Evolutionary conservation across 1,284 basidiomycete species (phyloP), one percentile per base, ranked within the genome.

Genomic region (Boletus mariae): DNA sequence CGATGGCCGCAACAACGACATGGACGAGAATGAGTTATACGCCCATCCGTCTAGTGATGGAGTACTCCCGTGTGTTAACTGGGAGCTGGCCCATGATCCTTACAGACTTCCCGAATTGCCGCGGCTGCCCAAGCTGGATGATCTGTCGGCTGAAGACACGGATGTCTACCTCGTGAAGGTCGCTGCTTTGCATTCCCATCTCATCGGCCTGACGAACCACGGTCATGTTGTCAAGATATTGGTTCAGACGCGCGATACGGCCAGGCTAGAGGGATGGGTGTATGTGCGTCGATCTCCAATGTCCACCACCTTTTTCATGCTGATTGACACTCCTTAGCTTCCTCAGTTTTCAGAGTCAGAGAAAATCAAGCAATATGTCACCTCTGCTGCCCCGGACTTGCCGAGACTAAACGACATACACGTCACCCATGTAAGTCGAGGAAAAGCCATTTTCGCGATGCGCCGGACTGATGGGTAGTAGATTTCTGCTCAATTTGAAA

Each of bases 401-500:
- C 63, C 71, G 37, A 61, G 37, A 17, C 79, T 81, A 3, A 63
- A 69, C 47, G 71, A 73, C 29, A 69, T 88, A 71, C 75, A 74
- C 50, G 85, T 90, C 57, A 87, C 85, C 32, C 88, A 90, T 71
- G 89, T 90, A 71, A 65, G 54, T 42, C 2, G 20, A 40, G 48
- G 41, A 47, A 58, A 47, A 12, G 31, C 23, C 6, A 17, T 53
- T 60, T 49, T 41, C 9, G 44, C 31, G 45, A 41, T 44, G 23
- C 31, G 42, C 40, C 17, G 37, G 43, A 47, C 57, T 63, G 40
- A 68, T 48, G 58, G 26, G 46, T 31, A 29, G 55, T 68, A 96
- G 86, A 83, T 96, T 52, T 85, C 92, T n/a, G 93, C 90, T 3
- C 86, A 92, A 60, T 94, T 87, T 71, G 61, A 75, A 47, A 84